Evolutionary conservation across 441 rosid genomes (phyloP), one percentile per base, ranked within the genome.

Genomic region (Biscutella laevigata): DNA sequence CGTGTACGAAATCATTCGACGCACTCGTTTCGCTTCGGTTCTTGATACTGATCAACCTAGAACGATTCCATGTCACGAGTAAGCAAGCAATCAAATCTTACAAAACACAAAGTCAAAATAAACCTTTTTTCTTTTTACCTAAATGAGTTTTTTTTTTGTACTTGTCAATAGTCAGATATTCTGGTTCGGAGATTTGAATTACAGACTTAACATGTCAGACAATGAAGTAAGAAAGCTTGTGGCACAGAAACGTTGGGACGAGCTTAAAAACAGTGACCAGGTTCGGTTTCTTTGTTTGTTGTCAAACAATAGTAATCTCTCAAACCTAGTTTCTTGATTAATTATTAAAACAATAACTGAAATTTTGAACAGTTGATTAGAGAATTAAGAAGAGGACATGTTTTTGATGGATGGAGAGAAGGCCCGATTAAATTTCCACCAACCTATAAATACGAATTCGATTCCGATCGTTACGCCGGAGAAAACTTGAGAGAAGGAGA

Each of bases 131-230:
- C 3, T 27, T 41, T 35, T 40, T 17, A 17, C 20, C 20, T 54
- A 35, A 47, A 6, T 26, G 4, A 2, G 5, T 24, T 54, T 15
- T 34, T n/a, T 6, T 12, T 4, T 22, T 57, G 48, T 20, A 64
- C 56, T 35, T 72, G 33, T 39, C 2, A 62, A 68, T 95, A 94
- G 99, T 79, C 88, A 84, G 64, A 69, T 81, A 66, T 94, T 86
- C 68, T 94, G 96, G 99, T 94, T 94, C 22, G 99, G 99, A 22
- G 99, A 94, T 73, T 75, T 94, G 69, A 94, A 94, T 63, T 94
- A 94, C 66, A 85, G 99, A 40, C 81, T 94, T 60, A 80, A 80
- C 58, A 74, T 76, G 96, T 12, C 48, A 70, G 97, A 89, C 62
- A 28, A 75, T 7, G 91, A 86, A 32, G 79, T 86, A 48, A 77